Conservation (phyloP, 352 stramenopile species). For the Phytopythium sindhum region DNA sequence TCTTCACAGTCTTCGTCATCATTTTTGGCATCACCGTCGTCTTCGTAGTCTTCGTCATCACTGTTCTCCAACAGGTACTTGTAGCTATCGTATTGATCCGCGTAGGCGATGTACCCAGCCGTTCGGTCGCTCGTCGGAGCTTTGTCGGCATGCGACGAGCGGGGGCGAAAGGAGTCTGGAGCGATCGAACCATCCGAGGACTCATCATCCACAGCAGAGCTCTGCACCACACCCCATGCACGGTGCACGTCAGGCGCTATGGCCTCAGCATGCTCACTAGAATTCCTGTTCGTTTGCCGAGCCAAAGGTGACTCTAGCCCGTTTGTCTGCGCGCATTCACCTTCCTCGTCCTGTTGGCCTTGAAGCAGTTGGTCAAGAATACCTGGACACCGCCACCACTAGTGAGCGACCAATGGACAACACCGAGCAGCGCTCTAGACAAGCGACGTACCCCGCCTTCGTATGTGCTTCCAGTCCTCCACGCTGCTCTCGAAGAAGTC, state of each 20-base stretch:
- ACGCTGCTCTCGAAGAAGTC: conserved; percentile 2
- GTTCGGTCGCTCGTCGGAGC: not conserved
- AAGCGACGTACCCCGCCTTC: not conserved
- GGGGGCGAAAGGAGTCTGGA: too few relatives aligned
- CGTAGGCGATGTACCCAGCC: not conserved
- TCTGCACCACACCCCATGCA: too few relatives aligned
- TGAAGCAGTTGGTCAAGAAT: not conserved
- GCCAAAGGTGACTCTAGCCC: not conserved
- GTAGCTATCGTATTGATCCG: not conserved
- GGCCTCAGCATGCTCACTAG: not conserved
- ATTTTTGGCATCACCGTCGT: not conserved
- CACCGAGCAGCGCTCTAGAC: not conserved
- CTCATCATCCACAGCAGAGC: too few relatives aligned
- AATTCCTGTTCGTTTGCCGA: not conserved
- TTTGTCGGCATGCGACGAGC: too few relatives aligned
- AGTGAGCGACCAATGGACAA: not conserved
- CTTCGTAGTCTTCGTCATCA: not conserved
- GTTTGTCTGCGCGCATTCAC: not conserved
- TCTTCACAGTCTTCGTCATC: not conserved
- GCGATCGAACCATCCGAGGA: too few relatives aligned
- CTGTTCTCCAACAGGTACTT: not conserved
- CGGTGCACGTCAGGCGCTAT: too few relatives aligned
- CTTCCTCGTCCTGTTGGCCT: not conserved
- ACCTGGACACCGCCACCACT: not conserved
- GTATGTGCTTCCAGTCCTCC: not conserved